Percentiles rank a stretch among this genome's conserved stretches.
phyloP scores from a whole-genome alignment of 805 yeast genomes.

The Wickerhamiella allomyrinae region DNA sequence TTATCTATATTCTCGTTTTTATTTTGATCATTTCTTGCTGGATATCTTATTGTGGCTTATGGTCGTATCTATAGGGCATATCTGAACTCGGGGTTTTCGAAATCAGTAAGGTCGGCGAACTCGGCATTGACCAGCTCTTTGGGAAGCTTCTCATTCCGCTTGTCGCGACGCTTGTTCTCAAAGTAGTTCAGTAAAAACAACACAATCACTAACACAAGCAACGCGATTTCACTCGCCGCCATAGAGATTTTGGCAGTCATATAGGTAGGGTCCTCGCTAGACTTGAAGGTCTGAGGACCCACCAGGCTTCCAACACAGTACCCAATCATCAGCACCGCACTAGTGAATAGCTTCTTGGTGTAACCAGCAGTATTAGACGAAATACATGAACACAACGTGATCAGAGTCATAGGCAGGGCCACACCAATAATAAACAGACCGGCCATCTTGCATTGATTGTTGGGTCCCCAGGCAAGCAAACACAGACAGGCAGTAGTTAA shows the following conservation, averaged over 20 bases:
- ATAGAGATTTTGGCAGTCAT: conserved; percentile 41
- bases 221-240: conserved; percentile 37
- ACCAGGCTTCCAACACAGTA: conserved; percentile 56
- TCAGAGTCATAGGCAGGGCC: conserved; percentile 4
- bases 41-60: too few relatives aligned
- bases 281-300: conserved; percentile 59
- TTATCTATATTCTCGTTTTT: too few relatives aligned
- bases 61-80: conserved; percentile 28
- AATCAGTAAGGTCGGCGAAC: conserved; percentile 39
- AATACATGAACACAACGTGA: conserved; percentile 19
- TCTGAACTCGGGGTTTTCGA: conserved; percentile 38
- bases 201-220: conserved; percentile 20
- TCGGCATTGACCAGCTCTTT: conserved; percentile 26
- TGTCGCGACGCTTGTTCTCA: conserved; percentile 20
- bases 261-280: conserved; percentile 43
- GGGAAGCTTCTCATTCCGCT: conserved; percentile 13
- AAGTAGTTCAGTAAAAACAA: conserved; percentile 18
- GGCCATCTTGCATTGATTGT: conserved; percentile 8
- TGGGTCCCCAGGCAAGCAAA: conserved; percentile 32
- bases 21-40: too few relatives aligned
- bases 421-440: conserved; percentile 8
- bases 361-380: conserved; percentile 51
- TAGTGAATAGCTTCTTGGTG: conserved; percentile 50
- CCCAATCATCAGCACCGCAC: conserved; percentile 45
- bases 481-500: conserved; percentile 33